phyloP scores from a whole-genome alignment of 805 yeast genomes.

The Candida maesae region DNA sequence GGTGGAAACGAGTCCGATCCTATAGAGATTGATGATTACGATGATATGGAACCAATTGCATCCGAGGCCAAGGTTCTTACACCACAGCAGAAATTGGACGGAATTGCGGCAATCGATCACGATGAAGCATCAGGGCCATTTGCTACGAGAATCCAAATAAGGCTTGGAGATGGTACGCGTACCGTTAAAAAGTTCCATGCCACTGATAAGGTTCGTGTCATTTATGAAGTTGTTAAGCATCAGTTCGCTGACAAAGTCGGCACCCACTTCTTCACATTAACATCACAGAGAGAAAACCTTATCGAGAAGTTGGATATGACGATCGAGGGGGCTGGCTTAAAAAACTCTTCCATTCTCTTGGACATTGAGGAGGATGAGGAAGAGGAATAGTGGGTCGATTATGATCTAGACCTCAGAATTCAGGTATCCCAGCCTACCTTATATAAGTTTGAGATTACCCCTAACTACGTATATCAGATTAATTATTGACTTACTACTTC shows the following conservation, averaged over 20 bases:
- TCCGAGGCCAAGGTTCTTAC: slow-evolving; percentile 24
- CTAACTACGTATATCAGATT: too few relatives aligned
- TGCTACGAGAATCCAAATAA: slow-evolving; percentile 68
- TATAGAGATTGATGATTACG: slow-evolving; percentile 23
- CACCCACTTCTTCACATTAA: slow-evolving; percentile 43
- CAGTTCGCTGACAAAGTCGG: slow-evolving; percentile 41
- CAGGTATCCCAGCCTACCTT: too few relatives aligned
- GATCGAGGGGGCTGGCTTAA: slow-evolving; percentile 70
- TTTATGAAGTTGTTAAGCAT: slow-evolving; percentile 67
- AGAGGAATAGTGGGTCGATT: too few relatives aligned
- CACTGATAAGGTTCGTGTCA: slow-evolving; percentile 50
- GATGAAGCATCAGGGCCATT: slow-evolving; percentile 53
- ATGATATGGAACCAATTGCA: slow-evolving; percentile 10
- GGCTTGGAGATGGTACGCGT: slow-evolving; percentile 84
- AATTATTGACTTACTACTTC: too few relatives aligned
- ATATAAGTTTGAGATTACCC: too few relatives aligned
- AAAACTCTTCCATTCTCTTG: slow-evolving; percentile 59
- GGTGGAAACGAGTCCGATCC: slow-evolving; percentile 21
- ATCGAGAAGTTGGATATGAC: slow-evolving; percentile 48
- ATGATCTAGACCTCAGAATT: too few relatives aligned
- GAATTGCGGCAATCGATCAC: slow-evolving; percentile 47
- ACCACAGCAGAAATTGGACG: slow-evolving; percentile 43
- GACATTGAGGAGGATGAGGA: slow-evolving; percentile 19
- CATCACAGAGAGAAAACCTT: slow-evolving; percentile 47
- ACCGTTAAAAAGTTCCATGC: slow-evolving; percentile 64